phyloP scores from a whole-genome alignment of 73 alveolate genomes.

The Uronychia binucleata region DNA sequence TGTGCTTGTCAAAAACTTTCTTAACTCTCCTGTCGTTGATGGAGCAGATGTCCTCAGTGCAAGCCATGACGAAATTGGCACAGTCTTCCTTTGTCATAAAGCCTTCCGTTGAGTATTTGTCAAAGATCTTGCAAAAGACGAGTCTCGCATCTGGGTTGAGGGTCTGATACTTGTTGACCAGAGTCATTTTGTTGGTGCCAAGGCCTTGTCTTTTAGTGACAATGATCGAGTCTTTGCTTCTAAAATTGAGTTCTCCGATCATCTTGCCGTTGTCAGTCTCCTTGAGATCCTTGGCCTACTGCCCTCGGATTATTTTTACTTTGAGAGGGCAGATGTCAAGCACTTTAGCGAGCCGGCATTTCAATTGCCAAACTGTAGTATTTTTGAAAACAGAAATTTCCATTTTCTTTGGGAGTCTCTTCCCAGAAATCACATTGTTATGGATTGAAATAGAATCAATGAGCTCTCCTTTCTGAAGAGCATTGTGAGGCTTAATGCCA shows the following conservation, averaged over 20 bases:
- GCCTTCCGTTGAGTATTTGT: slow-evolving; percentile 61
- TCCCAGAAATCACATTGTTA: slow-evolving; percentile 23
- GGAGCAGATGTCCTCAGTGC: slow-evolving; percentile 67
- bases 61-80: slow-evolving; percentile 67
- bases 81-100: slow-evolving; percentile 71
- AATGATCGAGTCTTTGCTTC: slow-evolving; percentile 11
- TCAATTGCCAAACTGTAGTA: slow-evolving; percentile 80
- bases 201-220: not conserved
- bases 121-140: slow-evolving; percentile 33
- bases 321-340: slow-evolving; percentile 37
- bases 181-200: not conserved
- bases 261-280: slow-evolving; percentile 8
- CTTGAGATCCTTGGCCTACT: not conserved
- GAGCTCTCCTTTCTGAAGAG: slow-evolving; percentile 5
- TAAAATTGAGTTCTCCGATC: slow-evolving; percentile 24
- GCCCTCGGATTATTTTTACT: slow-evolving; percentile 8
- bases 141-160: slow-evolving; percentile 29
- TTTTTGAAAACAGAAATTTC: slow-evolving; percentile 65
- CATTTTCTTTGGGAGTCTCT: slow-evolving; percentile 58
- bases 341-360: slow-evolving; percentile 45
- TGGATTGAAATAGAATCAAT: slow-evolving; percentile 32
- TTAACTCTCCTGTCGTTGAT: slow-evolving; percentile 66
- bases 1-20: slow-evolving; percentile 58
- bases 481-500: slow-evolving; percentile 63
- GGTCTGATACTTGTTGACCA: slow-evolving; percentile 31